Conservation (phyloP, 1,139 yeast genomes). For the Geotrichum candidum region DNA sequence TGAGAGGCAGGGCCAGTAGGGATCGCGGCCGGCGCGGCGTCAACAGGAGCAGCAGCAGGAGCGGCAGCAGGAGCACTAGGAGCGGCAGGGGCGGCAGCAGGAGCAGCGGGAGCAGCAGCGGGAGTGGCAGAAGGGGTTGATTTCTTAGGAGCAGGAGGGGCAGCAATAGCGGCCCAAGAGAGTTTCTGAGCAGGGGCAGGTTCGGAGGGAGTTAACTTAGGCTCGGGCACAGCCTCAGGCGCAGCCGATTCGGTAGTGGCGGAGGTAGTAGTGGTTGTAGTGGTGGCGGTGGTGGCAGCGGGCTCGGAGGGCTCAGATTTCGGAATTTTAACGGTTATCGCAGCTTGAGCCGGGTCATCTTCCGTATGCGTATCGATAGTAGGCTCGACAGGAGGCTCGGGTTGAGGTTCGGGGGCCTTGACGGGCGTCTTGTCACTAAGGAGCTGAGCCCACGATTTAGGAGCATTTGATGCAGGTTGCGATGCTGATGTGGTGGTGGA, state of each 20-base stretch:
- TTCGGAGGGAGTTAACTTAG: conserved; percentile 28
- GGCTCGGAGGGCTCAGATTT: conserved; percentile 10
- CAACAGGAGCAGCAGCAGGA: conserved; percentile 17
- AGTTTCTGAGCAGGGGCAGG: conserved; percentile 22
- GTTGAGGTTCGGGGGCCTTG: conserved; percentile 7
- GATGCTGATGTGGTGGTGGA: conserved; percentile 22
- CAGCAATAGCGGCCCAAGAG: conserved; percentile 18
- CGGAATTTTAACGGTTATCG: conserved; percentile 18
- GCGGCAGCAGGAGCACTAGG: conserved; percentile 17
- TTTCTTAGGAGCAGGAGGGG: conserved; percentile 17
- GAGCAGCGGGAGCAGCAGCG: conserved; percentile 16
- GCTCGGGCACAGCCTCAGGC: conserved; percentile 21
- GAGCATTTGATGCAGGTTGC: conserved; percentile 26
- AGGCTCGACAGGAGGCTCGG: conserved; percentile 12
- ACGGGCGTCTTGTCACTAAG: conserved; percentile 21
- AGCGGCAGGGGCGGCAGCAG: conserved; percentile 20
- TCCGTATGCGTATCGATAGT: conserved; percentile 17
- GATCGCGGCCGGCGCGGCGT: conserved; percentile 4
- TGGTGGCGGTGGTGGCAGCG: conserved; percentile 9
- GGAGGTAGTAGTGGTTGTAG: conserved; percentile 4
- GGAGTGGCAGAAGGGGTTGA: conserved; percentile 12
- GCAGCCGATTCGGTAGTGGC: conserved; percentile 15
- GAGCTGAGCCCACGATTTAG: conserved; percentile 29
- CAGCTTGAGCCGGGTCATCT: conserved; percentile 13
- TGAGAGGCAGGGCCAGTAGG: conserved; percentile 18